Evolutionary conservation across 306 rosid species (phyloP).

Genomic region (Fragaria ananassa): DNA sequence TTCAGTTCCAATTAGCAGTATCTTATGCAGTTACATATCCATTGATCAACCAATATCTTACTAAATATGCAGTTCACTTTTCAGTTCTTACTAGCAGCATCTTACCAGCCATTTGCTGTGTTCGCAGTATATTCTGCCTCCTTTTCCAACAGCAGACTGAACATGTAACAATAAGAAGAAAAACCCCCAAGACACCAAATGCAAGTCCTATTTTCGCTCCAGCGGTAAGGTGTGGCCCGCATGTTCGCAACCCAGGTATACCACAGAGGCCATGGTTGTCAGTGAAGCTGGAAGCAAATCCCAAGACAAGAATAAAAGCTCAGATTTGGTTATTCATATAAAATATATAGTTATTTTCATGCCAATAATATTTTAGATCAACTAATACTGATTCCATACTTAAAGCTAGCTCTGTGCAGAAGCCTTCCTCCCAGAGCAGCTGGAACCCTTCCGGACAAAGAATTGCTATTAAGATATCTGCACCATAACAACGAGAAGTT

Average conservation of each 20-base stretch:
- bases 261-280: conserved; percentile 90
- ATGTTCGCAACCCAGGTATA: conserved; percentile 77
- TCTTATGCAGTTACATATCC: background rate
- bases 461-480: conserved; percentile 88
- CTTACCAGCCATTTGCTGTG: conserved; percentile 80
- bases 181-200: conserved; percentile 44
- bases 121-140: conserved; percentile 73
- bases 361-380: conserved; percentile 1
- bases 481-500: conserved; percentile 29
- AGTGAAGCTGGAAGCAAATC: conserved; percentile 70
- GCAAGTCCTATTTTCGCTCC: conserved; percentile 78
- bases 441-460: conserved; percentile 76
- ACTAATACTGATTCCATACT: conserved; percentile 47
- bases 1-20: background rate
- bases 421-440: conserved; percentile 81
- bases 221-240: conserved; percentile 70
- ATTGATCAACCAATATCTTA: background rate
- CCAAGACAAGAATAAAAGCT: background rate
- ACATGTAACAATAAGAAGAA: conserved; percentile 50
- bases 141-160: conserved; percentile 88
- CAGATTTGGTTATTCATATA: conserved; percentile 18
- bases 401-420: conserved; percentile 95
- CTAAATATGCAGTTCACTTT: background rate
- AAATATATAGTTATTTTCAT: too few relatives aligned
- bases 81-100: background rate